Evolutionary conservation across 2,329 filamentous ascomycete species (phyloP).

Genomic region (Balansia obtecta): DNA sequence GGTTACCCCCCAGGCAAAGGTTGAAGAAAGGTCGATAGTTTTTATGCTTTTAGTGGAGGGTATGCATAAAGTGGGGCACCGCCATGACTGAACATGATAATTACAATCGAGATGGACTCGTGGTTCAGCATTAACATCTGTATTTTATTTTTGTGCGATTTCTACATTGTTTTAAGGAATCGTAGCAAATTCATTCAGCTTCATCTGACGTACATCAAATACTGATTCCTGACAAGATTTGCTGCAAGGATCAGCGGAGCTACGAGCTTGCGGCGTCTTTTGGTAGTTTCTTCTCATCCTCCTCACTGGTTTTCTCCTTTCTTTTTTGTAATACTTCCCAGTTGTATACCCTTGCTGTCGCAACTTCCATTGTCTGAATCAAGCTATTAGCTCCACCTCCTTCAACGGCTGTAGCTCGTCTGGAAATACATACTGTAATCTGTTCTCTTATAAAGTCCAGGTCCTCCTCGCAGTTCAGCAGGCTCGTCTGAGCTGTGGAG

Average conservation of each 20-base stretch:
- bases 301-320: constrained; percentile 69
- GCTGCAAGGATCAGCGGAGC: not conserved
- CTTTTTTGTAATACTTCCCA: constrained; percentile 96
- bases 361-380: constrained; percentile 84
- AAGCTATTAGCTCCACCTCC: constrained; percentile 6
- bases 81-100: no score
- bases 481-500: constrained; percentile 62
- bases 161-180: not conserved
- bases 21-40: not conserved
- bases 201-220: not conserved
- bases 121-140: not conserved
- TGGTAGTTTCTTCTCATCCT: constrained; percentile 26
- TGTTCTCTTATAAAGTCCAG: constrained; percentile 91
- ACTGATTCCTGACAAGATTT: not conserved
- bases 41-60: not conserved
- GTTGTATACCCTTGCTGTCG: constrained; percentile 94
- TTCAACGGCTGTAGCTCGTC: not conserved
- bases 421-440: constrained; percentile 61
- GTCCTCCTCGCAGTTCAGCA: constrained; percentile 90
- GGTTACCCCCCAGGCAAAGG: not conserved
- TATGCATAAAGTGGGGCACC: not conserved
- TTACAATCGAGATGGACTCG: not conserved
- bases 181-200: not conserved
- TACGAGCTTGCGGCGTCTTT: constrained; percentile 19
- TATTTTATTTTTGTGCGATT: not conserved